A percentile compares a stretch with the other conserved stretches of the same genome.
These are phyloP conservation scores for Puccinia hordei DNA, from an alignment of 1,284 basidiomycete species.

Conservation along the genomic window DNA sequence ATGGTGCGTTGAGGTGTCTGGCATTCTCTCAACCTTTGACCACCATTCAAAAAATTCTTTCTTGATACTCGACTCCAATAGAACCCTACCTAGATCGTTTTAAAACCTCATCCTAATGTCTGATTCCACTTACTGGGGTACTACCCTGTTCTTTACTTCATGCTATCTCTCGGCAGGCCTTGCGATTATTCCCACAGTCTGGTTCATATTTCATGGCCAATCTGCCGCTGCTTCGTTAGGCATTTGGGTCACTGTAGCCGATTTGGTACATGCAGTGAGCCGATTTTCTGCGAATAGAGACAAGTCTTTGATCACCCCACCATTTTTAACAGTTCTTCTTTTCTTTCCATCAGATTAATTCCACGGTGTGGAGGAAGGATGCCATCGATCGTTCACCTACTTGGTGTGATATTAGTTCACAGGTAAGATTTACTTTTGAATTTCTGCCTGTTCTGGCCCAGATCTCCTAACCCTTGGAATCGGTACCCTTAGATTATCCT, in stretches of 20 bases:
- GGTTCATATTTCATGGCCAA: constrained; percentile 46
- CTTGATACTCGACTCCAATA: too few relatives aligned
- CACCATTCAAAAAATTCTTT: background rate
- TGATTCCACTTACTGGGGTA: constrained; percentile 20
- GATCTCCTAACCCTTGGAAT: background rate
- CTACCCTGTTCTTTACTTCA: constrained; percentile 27
- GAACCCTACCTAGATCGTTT: background rate
- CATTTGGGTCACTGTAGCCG: constrained; percentile 39
- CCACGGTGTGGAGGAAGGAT: constrained; percentile 41
- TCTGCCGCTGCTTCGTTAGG: constrained; percentile 38
- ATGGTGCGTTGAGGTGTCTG: background rate
- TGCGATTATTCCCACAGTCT: constrained; percentile 30
- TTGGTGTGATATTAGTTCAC: constrained; percentile 48
- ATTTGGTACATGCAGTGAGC: constrained; percentile 40
- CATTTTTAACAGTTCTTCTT: background rate
- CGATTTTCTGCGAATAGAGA: background rate
- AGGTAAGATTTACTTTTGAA: constrained; percentile 30
- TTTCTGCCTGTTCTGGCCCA: background rate
- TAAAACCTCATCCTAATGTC: background rate
- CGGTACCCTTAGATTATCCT: constrained; percentile 36
- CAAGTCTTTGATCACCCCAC: background rate
- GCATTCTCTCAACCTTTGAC: background rate
- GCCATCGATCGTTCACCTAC: constrained; percentile 35
- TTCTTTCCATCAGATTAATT: constrained; percentile 37
- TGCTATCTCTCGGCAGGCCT: constrained; percentile 31